phyloP scores from a whole-genome alignment of 352 stramenopile species.

The Phytophthora ohioensis region DNA sequence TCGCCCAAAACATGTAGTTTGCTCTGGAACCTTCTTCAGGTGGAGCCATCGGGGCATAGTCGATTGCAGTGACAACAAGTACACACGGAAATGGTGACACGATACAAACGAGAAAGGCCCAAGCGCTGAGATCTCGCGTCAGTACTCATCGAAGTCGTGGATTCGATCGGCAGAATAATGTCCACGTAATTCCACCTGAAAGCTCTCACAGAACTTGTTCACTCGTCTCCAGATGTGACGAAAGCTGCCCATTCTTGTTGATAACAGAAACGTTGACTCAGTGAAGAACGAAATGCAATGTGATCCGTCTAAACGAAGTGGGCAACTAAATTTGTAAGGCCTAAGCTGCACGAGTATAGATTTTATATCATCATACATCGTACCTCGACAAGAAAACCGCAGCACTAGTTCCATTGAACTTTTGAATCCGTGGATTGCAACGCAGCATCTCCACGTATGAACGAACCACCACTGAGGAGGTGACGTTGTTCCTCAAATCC shows the following conservation, averaged over 20 bases:
- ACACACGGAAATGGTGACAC: conserved; percentile 14
- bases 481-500: conserved; percentile 64
- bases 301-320: neutral
- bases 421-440: conserved; percentile 51
- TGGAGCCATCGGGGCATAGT: conserved; percentile 7
- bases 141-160: conserved; percentile 1
- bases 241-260: conserved; percentile 14
- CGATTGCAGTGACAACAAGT: conserved; percentile 9
- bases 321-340: conserved; percentile 8
- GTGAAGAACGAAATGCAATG: conserved; percentile 8
- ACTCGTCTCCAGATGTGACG: conserved; percentile 11
- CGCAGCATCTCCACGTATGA: conserved; percentile 53
- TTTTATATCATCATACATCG: conserved; percentile 24
- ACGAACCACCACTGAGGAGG: conserved; percentile 38
- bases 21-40: conserved; percentile 8
- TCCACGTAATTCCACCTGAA: conserved; percentile 18
- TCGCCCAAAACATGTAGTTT: conserved; percentile 14
- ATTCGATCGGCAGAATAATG: conserved; percentile 14
- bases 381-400: conserved; percentile 64
- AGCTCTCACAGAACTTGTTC: conserved; percentile 12
- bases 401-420: conserved; percentile 65
- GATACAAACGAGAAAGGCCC: conserved; percentile 9
- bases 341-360: neutral
- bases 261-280: conserved; percentile 9
- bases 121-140: conserved; percentile 2